phyloP scores from a whole-genome alignment of 1,284 basidiomycete genomes.

The Sporisorium scitamineum region DNA sequence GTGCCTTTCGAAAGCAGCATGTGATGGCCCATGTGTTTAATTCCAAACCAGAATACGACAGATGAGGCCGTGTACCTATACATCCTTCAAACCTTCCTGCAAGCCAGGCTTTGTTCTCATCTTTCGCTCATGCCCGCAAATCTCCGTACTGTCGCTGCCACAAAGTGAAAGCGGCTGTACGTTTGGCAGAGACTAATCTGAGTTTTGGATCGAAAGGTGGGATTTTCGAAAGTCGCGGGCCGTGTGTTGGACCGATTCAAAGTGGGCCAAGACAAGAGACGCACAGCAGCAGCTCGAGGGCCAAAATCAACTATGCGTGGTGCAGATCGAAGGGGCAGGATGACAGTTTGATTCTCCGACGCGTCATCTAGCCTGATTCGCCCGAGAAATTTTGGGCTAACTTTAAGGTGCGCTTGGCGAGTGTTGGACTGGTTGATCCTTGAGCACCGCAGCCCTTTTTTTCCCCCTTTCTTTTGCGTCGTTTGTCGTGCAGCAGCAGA shows the following conservation, averaged over 20 bases:
- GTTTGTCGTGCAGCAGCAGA: background rate
- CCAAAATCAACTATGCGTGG: background rate
- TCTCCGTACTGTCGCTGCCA: too few relatives aligned
- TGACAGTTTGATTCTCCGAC: conserved; percentile 11
- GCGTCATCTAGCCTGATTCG: conserved; percentile 14
- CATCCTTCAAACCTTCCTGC: too few relatives aligned
- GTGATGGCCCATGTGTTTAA: too few relatives aligned
- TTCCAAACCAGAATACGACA: too few relatives aligned
- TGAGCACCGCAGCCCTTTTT: background rate
- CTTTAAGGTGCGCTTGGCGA: background rate
- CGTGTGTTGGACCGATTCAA: too few relatives aligned
- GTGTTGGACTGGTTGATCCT: background rate
- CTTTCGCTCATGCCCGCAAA: too few relatives aligned
- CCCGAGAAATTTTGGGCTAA: background rate
- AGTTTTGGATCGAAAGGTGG: conserved; percentile 5
- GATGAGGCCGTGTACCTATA: too few relatives aligned
- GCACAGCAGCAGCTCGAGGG: background rate
- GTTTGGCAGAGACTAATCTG: too few relatives aligned
- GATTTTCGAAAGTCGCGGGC: background rate
- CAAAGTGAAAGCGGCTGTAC: too few relatives aligned
- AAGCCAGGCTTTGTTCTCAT: too few relatives aligned
- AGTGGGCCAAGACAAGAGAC: background rate
- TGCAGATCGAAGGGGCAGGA: conserved; percentile 17
- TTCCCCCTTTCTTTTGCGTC: background rate
- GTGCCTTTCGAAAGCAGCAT: too few relatives aligned